Evolutionary conservation across 2,329 filamentous ascomycete species (phyloP), one percentile per base, ranked within the genome.

Genomic region (Penicillium corylophilum): DNA sequence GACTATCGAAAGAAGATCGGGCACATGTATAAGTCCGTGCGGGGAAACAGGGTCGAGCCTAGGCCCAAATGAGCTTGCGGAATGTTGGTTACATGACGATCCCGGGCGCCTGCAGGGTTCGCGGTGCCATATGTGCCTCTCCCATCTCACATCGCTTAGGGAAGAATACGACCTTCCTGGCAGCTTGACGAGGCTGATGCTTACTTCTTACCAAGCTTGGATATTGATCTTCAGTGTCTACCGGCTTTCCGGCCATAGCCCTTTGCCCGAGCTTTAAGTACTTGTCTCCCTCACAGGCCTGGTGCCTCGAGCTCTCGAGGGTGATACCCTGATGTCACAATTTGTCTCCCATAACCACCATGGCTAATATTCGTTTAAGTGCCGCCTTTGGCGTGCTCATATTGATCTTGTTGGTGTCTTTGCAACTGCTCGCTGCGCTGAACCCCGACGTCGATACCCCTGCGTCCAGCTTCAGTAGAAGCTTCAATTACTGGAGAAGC

Each of bases 371-470:
- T 40, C 64, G 61, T 31, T 46, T 67, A 18, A 59, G 63, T 35
- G 47, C 60, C 31, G 60, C 61, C 4, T 44, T 71, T 28, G 62
- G 55, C 24, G 65, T 61, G 29, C 54, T 66, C 22, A 55, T 64
- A 18, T 38, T 70, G 38, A 53, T 62, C 5, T 53, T 64, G 16
- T 48, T 74, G 33, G 54, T 71, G 1, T 51, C 70, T 44, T 40
- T 73, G 20, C 70, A 72, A 48, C 46, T 71, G 29, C 43, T 71
- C 26, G 63, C 63, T 1, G 47, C 64, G 18, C 39, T 61, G 41
- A 61, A 56, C 26, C 48, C 59, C 23, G 51, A 48, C 29, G 50
- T 54, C 16, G 51, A 57, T 41, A 42, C 54, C 10, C 53, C 57
- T 13, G 39, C 51, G 24, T 53, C 58, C n/a, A 50, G 31, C 26